Evolutionary conservation across 1,284 basidiomycete genomes (phyloP).

Genomic region (Rhizoctonia solani): DNA sequence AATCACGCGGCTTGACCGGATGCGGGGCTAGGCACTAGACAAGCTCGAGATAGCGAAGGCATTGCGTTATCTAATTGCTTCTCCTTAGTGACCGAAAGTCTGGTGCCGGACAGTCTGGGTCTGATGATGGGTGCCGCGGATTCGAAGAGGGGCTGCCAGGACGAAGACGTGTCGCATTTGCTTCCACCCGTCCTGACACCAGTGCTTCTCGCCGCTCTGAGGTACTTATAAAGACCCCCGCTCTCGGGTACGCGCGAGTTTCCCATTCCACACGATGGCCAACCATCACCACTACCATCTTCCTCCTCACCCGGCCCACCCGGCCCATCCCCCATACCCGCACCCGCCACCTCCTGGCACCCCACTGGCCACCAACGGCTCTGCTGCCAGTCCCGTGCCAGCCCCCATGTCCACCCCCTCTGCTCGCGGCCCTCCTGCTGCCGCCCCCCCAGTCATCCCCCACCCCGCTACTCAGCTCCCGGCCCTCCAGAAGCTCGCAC

Average conservation of each 20-base stretch:
- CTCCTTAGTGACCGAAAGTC: too few species aligned
- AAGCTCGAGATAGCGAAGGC: not conserved
- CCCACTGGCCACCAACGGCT: slow-evolving; percentile 12
- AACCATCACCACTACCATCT: slow-evolving; percentile 29
- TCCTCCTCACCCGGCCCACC: slow-evolving; percentile 9
- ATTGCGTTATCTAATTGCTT: not conserved
- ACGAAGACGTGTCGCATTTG: too few species aligned
- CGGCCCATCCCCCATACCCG: slow-evolving; percentile 9
- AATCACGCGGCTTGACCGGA: not conserved
- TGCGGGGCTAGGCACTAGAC: not conserved
- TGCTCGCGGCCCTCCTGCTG: slow-evolving; percentile 10
- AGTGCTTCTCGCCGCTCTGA: not conserved
- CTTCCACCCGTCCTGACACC: too few species aligned
- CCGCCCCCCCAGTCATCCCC: not conserved
- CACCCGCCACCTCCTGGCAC: not conserved
- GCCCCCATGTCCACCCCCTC: slow-evolving; percentile 21
- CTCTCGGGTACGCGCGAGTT: slow-evolving; percentile 11
- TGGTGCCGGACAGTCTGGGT: too few species aligned
- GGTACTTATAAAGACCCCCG: not conserved
- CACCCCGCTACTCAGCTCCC: slow-evolving; percentile 18
- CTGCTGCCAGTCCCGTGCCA: slow-evolving; percentile 6
- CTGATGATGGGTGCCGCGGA: not conserved
- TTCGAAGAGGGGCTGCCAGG: not conserved
- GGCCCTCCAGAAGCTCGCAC: slow-evolving; percentile 35
- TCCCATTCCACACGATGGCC: slow-evolving; percentile 8